A percentile compares a stretch with the other conserved stretches of the same genome.
Conservation (phyloP, 2,329 filamentous ascomycete species). For the Trichoderma lentiforme region DNA sequence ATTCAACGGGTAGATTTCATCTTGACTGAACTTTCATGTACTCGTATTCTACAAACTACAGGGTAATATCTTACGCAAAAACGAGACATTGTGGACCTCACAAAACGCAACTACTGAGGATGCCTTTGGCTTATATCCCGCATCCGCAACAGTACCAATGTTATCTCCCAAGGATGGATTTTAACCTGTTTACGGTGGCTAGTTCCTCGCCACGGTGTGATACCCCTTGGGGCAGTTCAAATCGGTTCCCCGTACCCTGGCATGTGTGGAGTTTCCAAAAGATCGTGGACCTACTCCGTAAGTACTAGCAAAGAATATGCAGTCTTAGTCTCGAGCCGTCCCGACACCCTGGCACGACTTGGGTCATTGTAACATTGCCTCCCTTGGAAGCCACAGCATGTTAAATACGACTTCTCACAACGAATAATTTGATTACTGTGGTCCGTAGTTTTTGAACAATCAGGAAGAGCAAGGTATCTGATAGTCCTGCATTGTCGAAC, state of each 20-base stretch:
- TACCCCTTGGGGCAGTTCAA: not conserved
- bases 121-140: not conserved
- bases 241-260: not conserved
- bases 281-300: not conserved
- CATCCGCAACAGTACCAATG: not conserved
- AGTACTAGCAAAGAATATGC: not conserved
- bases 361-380: not conserved
- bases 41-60: not conserved
- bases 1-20: not conserved
- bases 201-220: not conserved
- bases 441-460: not conserved
- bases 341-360: not conserved
- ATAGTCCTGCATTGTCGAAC: not conserved
- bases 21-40: not conserved
- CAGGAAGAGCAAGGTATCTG: not conserved
- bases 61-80: not conserved
- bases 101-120: not conserved
- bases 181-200: not conserved
- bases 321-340: not conserved
- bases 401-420: not conserved
- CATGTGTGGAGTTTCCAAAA: not conserved
- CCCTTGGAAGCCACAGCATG: not conserved
- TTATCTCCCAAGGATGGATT: not conserved
- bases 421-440: not conserved
- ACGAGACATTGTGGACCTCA: not conserved